Base-by-base conservation (phyloP, 2,329 filamentous ascomycete genomes). In the Knoxdaviesia capensis region DNA sequence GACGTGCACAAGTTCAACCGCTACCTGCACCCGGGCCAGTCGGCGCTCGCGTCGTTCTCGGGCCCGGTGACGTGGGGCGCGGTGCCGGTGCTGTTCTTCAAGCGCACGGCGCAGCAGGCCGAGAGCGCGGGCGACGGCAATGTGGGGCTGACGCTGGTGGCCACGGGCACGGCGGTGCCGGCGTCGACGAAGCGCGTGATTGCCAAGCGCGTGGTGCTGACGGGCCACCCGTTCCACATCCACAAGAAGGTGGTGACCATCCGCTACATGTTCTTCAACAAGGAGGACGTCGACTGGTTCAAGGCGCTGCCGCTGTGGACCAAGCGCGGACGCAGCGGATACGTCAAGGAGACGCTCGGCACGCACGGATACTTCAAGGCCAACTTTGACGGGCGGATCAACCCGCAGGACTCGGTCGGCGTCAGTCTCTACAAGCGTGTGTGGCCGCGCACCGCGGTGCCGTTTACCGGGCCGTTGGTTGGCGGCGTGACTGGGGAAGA, bases 341-440 rank as follows among this genome's bases (percentile, higher is more conserved):
- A 78, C 58, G 76, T 98, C 65, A 94, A 94, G 67, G 90, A 98
- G 65, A 72, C 80, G 44, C 63, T 98, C 40, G 90, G 90, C 52
- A 98, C 90, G 34, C 90, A 98, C 59, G 90, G 90, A n/a, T 98
- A 98, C 65, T 96, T 96, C 72, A 98, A 98, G 69, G 90, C 90
- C 8, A 94, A 81, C 2, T 98, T 98, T 63, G 92, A 98, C 57
- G 85, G 79, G 8, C 83, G 81, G 56, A 88, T 98, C 58, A 96
- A 94, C 59, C 87, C 90, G 1, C 83, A 94, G 62, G 90, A 98
- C 61, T 78, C 86, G 3, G 77, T 98, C 39, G 90, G 84, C 40
- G 81, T 96, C 48, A 93, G 84, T 61, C 56, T 90, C 53, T 90
- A 88, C 56, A 90, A 90, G 70, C 65, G 82, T 28, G 76, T 88